These are phyloP conservation scores for Ganoderma resinaceum DNA, from an alignment of 1,284 basidiomycete species.

Conservation along the genomic window DNA sequence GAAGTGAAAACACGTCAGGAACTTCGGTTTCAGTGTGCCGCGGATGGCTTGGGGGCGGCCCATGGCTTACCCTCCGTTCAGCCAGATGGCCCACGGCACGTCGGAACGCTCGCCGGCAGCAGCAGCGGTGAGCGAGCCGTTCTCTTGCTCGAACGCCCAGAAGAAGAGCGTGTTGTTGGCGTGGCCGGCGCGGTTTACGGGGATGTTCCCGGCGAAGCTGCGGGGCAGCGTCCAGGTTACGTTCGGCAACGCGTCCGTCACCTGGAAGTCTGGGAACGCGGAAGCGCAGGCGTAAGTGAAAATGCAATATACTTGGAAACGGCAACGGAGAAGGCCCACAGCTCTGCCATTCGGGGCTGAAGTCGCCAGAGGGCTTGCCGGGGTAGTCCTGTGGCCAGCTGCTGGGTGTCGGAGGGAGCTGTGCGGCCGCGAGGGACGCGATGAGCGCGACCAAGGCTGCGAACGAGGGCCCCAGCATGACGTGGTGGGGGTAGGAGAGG, in stretches of 20 bases:
- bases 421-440: constrained; percentile 16
- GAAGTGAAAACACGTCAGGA: constrained; percentile 5
- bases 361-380: constrained; percentile 57
- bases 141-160: constrained; percentile 67
- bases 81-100: constrained; percentile 77
- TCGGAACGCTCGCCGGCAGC: constrained; percentile 39
- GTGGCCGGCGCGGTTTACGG: constrained; percentile 55
- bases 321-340: constrained; percentile 46
- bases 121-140: constrained; percentile 63
- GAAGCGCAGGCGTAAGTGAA: neutral
- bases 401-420: constrained; percentile 27
- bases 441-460: constrained; percentile 15
- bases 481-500: constrained; percentile 1
- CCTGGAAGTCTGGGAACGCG: constrained; percentile 34
- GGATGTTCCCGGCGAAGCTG: constrained; percentile 73
- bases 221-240: constrained; percentile 63
- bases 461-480: constrained; percentile 22
- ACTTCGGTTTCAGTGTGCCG: neutral
- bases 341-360: constrained; percentile 66
- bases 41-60: neutral
- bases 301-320: neutral
- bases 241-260: constrained; percentile 58
- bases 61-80: constrained; percentile 61
- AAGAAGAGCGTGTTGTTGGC: constrained; percentile 79
- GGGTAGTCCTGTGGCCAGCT: constrained; percentile 48